These are phyloP conservation scores for Daucus carota DNA, from an alignment of 129 eudicot genomes.

Conservation along the genomic window DNA sequence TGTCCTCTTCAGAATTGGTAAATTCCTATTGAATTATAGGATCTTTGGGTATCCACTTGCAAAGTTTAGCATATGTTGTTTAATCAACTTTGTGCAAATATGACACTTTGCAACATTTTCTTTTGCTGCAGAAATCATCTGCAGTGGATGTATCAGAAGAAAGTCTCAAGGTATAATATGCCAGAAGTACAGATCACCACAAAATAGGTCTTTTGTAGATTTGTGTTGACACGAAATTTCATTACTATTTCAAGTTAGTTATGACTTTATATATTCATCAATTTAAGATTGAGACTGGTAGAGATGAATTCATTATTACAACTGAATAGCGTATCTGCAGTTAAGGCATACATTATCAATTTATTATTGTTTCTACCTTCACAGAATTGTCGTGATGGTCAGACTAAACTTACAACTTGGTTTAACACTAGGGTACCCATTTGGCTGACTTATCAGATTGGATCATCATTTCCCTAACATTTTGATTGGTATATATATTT, in stretches of 20 bases:
- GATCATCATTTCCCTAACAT: background rate
- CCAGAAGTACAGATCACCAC: constrained; percentile 14
- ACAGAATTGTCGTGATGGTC: background rate
- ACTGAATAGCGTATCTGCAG: background rate
- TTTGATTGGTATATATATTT: background rate
- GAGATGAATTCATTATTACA: background rate
- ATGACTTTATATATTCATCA: background rate
- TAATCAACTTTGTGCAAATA: constrained; percentile 6
- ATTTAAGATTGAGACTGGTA: background rate
- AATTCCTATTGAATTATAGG: too few relatives aligned
- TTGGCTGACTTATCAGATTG: background rate
- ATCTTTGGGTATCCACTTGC: too few relatives aligned
- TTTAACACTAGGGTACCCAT: background rate
- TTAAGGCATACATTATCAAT: background rate
- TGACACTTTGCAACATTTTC: constrained; percentile 13
- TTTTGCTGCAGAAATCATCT: constrained; percentile 68
- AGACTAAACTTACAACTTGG: background rate
- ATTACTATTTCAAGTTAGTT: background rate
- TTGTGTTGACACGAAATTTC: background rate
- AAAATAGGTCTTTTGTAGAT: background rate
- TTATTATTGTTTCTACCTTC: background rate
- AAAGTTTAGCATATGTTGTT: too few relatives aligned
- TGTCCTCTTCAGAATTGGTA: too few relatives aligned
- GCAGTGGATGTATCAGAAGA: constrained; percentile 76
- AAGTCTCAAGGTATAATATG: constrained; percentile 64